Evolutionary conservation across 2,329 filamentous ascomycete genomes (phyloP).

Genomic region (Pyrenophora graminea): DNA sequence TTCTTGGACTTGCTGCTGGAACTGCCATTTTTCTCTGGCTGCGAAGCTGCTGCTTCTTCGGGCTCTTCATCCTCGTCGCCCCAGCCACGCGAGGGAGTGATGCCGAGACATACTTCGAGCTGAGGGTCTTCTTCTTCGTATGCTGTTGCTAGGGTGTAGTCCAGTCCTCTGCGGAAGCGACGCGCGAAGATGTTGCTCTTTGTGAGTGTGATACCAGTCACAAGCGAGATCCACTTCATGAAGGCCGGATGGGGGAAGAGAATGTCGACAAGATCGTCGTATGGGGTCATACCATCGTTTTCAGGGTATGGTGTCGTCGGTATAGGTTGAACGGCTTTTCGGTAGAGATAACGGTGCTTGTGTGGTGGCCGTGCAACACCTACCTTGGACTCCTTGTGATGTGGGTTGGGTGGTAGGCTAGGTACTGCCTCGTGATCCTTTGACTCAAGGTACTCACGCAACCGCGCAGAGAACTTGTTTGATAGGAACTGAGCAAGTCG

Average conservation of each 20-base stretch:
- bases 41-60: constrained; percentile 51
- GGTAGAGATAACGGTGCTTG: constrained; percentile 91
- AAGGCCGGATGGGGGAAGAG: constrained; percentile 86
- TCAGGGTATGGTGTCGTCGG: constrained; percentile 41
- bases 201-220: constrained; percentile 74
- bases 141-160: constrained; percentile 91
- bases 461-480: constrained; percentile 72
- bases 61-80: constrained; percentile 68
- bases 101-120: constrained; percentile 82
- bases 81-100: constrained; percentile 87
- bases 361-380: constrained; percentile 82
- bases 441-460: constrained; percentile 73
- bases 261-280: constrained; percentile 78
- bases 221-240: constrained; percentile 83
- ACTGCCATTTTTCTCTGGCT: constrained; percentile 48
- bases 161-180: constrained; percentile 81
- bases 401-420: constrained; percentile 44
- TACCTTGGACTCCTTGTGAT: constrained; percentile 47
- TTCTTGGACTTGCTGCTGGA: constrained; percentile 13
- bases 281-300: constrained; percentile 45
- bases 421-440: constrained; percentile 51
- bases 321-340: constrained; percentile 58
- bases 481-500: constrained; percentile 79
- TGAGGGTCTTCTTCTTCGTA: constrained; percentile 74
- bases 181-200: constrained; percentile 80